Conservation (phyloP, 345 rosid species). For the Pseudoturritis turrita region DNA sequence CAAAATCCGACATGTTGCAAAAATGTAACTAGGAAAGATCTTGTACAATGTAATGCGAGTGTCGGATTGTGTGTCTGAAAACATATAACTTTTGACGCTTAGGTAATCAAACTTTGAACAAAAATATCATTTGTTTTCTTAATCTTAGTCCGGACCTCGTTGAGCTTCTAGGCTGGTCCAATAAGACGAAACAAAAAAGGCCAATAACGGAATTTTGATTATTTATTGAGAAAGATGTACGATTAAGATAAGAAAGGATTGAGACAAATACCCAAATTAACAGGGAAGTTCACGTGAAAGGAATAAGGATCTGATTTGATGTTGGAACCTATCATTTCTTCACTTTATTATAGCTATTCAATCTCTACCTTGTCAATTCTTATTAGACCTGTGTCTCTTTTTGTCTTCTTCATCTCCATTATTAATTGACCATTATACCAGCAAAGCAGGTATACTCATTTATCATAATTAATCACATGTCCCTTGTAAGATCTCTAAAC, state of each 20-base stretch:
- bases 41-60: too few species aligned
- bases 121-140: too few species aligned
- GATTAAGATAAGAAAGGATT: background rate
- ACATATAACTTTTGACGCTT: too few species aligned
- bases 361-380: background rate
- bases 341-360: background rate
- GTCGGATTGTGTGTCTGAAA: too few species aligned
- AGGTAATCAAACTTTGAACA: too few species aligned
- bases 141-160: too few species aligned
- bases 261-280: background rate
- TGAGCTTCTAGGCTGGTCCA: too few species aligned
- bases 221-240: background rate
- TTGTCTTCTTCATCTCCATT: background rate
- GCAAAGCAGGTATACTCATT: background rate
- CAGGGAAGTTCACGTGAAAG: constrained; percentile 19
- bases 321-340: background rate
- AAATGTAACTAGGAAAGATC: too few species aligned
- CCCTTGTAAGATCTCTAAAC: background rate
- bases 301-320: constrained; percentile 3
- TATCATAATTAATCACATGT: background rate
- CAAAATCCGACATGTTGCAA: background rate
- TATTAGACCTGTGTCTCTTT: constrained; percentile 9
- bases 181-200: background rate
- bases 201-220: background rate
- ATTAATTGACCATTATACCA: background rate